Evolutionary conservation across 2,329 filamentous ascomycete species (phyloP).

Genomic region (Fusarium verticillioides): DNA sequence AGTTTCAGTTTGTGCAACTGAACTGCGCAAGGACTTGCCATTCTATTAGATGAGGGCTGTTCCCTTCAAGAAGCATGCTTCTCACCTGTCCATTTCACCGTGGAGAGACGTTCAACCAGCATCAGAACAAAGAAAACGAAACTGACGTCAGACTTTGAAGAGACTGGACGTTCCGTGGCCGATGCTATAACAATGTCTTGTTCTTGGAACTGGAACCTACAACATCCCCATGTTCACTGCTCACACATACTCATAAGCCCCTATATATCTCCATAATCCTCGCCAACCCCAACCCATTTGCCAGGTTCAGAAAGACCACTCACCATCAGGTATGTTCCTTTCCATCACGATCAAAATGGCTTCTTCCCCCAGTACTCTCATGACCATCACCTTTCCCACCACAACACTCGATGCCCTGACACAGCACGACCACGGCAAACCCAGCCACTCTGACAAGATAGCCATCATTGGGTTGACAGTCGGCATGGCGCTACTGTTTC

Average conservation of each 20-base stretch:
- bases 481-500: neutral
- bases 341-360: conserved; percentile 5
- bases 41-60: neutral
- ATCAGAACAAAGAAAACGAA: neutral
- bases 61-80: neutral
- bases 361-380: conserved; percentile 6
- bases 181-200: neutral
- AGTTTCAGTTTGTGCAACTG: neutral
- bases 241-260: neutral
- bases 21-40: neutral
- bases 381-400: neutral
- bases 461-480: conserved; percentile 4
- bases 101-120: neutral
- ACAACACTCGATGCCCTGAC: neutral
- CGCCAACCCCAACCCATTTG: neutral
- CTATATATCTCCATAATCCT: neutral
- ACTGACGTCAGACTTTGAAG: too few relatives aligned
- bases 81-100: neutral
- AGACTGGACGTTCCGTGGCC: neutral
- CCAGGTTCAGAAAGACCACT: neutral
- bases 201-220: neutral
- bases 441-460: neutral
- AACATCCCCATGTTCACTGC: neutral
- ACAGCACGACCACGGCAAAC: neutral
- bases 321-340: neutral